These are phyloP conservation scores for Pythium brassicae DNA, from an alignment of 352 stramenopile species.

Conservation along the genomic window DNA sequence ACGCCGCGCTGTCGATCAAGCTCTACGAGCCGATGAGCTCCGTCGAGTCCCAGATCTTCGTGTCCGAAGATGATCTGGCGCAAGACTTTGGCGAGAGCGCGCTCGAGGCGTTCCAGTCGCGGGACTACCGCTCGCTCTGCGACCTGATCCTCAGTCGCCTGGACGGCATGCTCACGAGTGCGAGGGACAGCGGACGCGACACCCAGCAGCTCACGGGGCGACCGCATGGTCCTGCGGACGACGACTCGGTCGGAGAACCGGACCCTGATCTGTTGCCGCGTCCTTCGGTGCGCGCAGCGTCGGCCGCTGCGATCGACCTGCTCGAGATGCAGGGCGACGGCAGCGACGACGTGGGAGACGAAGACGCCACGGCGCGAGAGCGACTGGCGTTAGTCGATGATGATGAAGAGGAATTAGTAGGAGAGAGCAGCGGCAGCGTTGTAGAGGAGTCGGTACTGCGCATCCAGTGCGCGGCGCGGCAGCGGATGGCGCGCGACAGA, in stretches of 20 bases:
- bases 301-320: conserved; percentile 4
- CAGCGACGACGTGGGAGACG: background rate
- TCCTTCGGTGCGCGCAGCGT: background rate
- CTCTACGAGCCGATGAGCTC: conserved; percentile 78
- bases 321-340: conserved; percentile 4
- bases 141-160: conserved; percentile 56
- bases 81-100: conserved; percentile 49
- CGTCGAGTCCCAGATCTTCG: conserved; percentile 64
- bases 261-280: background rate
- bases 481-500: conserved; percentile 26
- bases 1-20: conserved; percentile 52
- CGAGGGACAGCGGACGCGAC: conserved; percentile 1
- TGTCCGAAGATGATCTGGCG: conserved; percentile 47
- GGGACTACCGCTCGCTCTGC: conserved; percentile 49
- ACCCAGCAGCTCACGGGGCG: background rate
- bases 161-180: conserved; percentile 45
- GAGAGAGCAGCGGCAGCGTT: background rate
- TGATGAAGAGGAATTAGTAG: background rate
- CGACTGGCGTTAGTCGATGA: background rate
- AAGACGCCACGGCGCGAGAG: background rate
- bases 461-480: conserved; percentile 50
- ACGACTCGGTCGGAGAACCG: background rate
- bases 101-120: conserved; percentile 32
- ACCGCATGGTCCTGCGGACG: background rate
- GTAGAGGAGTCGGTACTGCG: conserved; percentile 22